phyloP scores from a whole-genome alignment of 78 protist species.

The Dictyostelium purpureum region DNA sequence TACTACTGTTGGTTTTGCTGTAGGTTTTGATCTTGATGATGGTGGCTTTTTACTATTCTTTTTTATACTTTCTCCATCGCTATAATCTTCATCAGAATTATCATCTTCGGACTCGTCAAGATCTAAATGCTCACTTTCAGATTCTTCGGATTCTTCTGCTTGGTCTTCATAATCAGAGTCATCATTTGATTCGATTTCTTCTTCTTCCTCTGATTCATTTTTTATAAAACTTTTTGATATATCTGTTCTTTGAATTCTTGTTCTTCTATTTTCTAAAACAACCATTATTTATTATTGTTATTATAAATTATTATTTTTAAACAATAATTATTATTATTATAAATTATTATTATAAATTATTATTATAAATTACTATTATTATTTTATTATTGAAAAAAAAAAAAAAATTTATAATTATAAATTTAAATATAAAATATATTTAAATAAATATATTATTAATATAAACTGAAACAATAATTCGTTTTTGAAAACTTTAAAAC shows the following conservation, averaged over 20 bases:
- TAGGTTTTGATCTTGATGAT: neutral
- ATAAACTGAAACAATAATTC: too few species aligned
- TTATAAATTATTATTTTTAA: neutral
- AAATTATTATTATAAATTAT: neutral
- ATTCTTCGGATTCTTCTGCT: neutral
- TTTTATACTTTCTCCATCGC: neutral
- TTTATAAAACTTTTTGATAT: too few species aligned
- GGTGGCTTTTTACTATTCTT: neutral
- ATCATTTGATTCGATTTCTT: neutral
- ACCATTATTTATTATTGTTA: neutral
- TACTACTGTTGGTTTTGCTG: neutral
- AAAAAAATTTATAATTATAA: too few species aligned
- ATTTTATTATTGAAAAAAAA: neutral
- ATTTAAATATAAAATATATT: too few species aligned
- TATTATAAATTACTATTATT: neutral
- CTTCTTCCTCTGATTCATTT: neutral
- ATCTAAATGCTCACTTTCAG: neutral
- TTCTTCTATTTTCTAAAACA: neutral
- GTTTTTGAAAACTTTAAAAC: neutral
- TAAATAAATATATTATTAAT: too few species aligned
- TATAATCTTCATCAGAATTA: neutral
- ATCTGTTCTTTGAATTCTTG: neutral
- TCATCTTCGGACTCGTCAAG: neutral
- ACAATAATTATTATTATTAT: neutral
- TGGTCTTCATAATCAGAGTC: neutral